Conservation (phyloP, 2,329 filamentous ascomycete genomes). For the Coniochaeta pulveracea region DNA sequence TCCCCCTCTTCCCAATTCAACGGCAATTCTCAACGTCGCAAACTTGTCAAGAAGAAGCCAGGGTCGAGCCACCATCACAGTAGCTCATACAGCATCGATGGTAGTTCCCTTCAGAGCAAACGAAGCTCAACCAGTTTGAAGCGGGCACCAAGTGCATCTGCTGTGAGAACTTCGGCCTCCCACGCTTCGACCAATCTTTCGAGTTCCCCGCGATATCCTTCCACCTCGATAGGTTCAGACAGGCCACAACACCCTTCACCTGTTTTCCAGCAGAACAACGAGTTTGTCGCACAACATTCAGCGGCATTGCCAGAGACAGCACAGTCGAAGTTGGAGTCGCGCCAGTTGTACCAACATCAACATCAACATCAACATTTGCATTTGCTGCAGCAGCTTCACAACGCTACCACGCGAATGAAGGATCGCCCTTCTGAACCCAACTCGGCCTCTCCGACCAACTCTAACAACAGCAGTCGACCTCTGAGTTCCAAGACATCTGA, state of each 20-base stretch:
- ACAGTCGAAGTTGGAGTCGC: constrained; percentile 8
- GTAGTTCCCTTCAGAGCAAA: constrained; percentile 47
- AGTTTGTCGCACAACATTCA: constrained; percentile 3
- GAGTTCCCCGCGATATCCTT: constrained; percentile 30
- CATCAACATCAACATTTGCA: constrained; percentile 2
- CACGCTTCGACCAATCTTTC: constrained; percentile 39
- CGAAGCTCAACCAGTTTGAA: constrained; percentile 52
- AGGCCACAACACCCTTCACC: constrained; percentile 37
- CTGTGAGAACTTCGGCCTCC: constrained; percentile 30
- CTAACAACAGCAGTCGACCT: constrained; percentile 14
- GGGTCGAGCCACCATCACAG: constrained; percentile 30
- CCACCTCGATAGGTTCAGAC: constrained; percentile 17
- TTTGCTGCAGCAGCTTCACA: constrained; percentile 3
- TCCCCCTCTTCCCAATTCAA: constrained; percentile 16
- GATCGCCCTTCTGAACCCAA: constrained; percentile 16
- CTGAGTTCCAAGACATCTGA: constrained; percentile 37
- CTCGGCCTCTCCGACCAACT: constrained; percentile 15
- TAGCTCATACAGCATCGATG: constrained; percentile 39
- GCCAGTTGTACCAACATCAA: constrained; percentile 2
- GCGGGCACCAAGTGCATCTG: constrained; percentile 49
- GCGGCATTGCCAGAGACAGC: constrained; percentile 5
- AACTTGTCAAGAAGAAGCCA: constrained; percentile 51
- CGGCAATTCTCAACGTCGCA: constrained; percentile 43
- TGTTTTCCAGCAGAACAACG: constrained; percentile 5
- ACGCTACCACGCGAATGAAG: constrained; percentile 7